Percentiles rank a stretch among this genome's conserved stretches.
These are phyloP conservation scores for Zygoascus hellenicus DNA, from an alignment of 1,139 yeast species.

Conservation along the genomic window DNA sequence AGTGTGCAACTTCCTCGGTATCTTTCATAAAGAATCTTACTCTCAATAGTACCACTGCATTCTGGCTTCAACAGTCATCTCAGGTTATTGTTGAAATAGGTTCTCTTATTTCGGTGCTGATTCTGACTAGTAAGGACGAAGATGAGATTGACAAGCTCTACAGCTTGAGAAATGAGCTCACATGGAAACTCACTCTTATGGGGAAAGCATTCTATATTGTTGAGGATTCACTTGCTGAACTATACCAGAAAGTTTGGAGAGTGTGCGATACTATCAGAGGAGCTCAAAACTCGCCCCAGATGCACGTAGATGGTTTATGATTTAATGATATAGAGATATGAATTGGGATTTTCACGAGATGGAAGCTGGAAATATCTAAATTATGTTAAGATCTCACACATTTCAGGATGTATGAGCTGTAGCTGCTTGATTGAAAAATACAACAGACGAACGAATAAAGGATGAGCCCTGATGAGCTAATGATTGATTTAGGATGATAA, in stretches of 20 bases:
- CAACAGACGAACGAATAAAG: too few species aligned
- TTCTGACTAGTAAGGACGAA: constrained; percentile 15
- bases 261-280: constrained; percentile 2
- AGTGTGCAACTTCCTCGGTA: constrained; percentile 10
- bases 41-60: constrained; percentile 21
- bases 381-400: too few species aligned
- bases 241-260: not conserved
- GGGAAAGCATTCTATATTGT: constrained; percentile 2
- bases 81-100: constrained; percentile 25
- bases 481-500: too few species aligned
- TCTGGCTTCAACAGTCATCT: constrained; percentile 24
- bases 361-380: too few species aligned
- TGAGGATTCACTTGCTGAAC: not conserved
- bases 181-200: constrained; percentile 3
- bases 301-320: too few species aligned
- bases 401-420: too few species aligned
- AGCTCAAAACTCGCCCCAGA: not conserved
- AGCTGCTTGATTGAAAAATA: too few species aligned
- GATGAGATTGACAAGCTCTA: constrained; percentile 15
- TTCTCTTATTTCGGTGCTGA: constrained; percentile 19
- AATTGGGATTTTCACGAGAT: too few species aligned
- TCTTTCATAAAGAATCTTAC: constrained; percentile 17
- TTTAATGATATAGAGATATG: too few species aligned
- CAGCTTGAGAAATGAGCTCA: not conserved
- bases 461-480: too few species aligned